Percentiles rank a stretch among this genome's conserved stretches.
These are phyloP conservation scores for Aechmea fasciata DNA, from an alignment of 176 grass and related monocot genomes.

Conservation along the genomic window DNA sequence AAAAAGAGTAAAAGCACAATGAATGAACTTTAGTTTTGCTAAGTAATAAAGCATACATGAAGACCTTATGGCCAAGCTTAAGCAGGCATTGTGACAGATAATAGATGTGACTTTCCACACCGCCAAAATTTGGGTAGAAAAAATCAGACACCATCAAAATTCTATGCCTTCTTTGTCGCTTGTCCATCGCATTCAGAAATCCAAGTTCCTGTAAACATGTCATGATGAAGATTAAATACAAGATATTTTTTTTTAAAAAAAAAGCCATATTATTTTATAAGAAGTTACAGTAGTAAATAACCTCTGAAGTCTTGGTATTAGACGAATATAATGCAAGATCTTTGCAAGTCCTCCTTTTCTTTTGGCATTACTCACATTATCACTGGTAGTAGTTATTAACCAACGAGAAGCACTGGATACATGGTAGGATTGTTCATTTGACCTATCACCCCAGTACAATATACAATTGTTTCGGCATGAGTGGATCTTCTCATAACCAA, in stretches of 20 bases:
- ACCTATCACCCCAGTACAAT: not conserved
- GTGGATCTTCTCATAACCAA: not conserved
- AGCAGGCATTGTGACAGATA: conserved; percentile 89
- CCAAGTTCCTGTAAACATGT: conserved; percentile 6
- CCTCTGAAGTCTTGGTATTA: conserved; percentile 3
- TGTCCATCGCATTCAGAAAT: conserved; percentile 28
- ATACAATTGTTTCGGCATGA: not conserved
- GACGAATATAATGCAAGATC: not conserved
- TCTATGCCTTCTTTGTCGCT: conserved; percentile 37
- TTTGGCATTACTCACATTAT: too few species aligned
- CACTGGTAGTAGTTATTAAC: not conserved
- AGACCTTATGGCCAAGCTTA: conserved; percentile 85
- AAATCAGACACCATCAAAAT: conserved; percentile 96
- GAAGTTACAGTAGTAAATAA: not conserved
- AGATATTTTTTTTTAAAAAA: too few species aligned
- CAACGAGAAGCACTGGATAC: not conserved
- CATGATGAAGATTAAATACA: not conserved
- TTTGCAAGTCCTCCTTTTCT: not conserved
- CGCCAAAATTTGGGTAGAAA: conserved; percentile 94
- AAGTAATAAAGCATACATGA: not conserved
- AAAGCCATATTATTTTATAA: not conserved
- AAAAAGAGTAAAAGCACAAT: not conserved
- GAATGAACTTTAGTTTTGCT: not conserved
- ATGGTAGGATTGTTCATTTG: not conserved
- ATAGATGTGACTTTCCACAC: conserved; percentile 92